These are phyloP conservation scores for Rubia balearica DNA, from an alignment of 305 asterid genomes.

Conservation along the genomic window DNA sequence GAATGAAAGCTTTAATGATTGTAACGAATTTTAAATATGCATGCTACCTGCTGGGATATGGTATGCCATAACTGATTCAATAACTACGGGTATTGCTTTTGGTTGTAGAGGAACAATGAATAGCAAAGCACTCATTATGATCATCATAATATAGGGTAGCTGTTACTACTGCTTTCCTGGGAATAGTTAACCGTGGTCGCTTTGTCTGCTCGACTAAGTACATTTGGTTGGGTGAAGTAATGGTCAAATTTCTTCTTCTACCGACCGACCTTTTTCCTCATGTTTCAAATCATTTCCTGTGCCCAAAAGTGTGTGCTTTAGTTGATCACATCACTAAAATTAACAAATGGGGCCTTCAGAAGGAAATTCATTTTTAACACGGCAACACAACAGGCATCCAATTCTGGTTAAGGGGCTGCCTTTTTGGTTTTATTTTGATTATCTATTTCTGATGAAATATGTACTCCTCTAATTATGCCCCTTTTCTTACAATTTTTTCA, in stretches of 20 bases:
- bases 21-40: not conserved
- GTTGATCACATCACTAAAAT: not conserved
- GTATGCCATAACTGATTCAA: not conserved
- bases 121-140: constrained; percentile 15
- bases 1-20: constrained; percentile 12
- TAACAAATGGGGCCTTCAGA: not conserved
- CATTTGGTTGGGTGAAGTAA: constrained; percentile 36
- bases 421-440: no score
- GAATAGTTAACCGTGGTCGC: constrained; percentile 32
- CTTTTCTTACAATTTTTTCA: no score
- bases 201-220: constrained; percentile 36
- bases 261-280: constrained; percentile 35
- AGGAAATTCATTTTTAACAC: no score
- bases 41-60: not conserved
- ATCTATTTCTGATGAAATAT: no score
- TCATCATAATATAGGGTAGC: not conserved
- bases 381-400: no score
- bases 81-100: not conserved
- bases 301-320: constrained; percentile 24
- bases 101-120: constrained; percentile 14
- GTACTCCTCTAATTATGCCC: no score
- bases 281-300: not conserved
- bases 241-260: constrained; percentile 32
- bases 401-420: no score
- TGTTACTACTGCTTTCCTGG: constrained; percentile 16